Conservation (phyloP, 371 early-diverging fungal species). For the Rhizopus sp. region DNA sequence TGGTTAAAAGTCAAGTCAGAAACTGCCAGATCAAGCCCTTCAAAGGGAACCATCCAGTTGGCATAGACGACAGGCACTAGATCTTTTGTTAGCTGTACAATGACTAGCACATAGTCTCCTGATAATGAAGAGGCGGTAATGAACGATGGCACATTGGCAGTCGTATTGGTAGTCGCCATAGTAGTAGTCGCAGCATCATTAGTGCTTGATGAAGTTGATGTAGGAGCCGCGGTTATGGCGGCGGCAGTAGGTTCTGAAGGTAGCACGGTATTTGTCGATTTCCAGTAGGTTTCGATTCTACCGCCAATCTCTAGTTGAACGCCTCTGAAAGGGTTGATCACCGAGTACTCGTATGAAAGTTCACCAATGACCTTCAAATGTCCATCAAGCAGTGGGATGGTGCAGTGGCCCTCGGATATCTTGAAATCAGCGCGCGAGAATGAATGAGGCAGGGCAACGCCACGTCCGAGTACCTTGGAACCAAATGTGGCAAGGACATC, state of each 20-base stretch:
- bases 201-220: slow-evolving; percentile 13
- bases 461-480: slow-evolving; percentile 89
- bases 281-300: slow-evolving; percentile 96
- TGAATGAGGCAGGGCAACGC: slow-evolving; percentile 74
- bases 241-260: slow-evolving; percentile 27
- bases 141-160: slow-evolving; percentile 68
- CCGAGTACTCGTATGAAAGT: slow-evolving; percentile 76
- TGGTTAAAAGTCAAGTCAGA: slow-evolving; percentile 65
- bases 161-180: slow-evolving; percentile 11
- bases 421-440: slow-evolving; percentile 52
- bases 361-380: slow-evolving; percentile 91
- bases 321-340: slow-evolving; percentile 87
- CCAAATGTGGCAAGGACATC: slow-evolving; percentile 95
- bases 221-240: slow-evolving; percentile 15
- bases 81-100: slow-evolving; percentile 91
- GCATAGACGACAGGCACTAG: slow-evolving; percentile 86
- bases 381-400: slow-evolving; percentile 83
- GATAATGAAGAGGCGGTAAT: slow-evolving; percentile 79
- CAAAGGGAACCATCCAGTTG: slow-evolving; percentile 63
- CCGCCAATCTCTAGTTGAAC: slow-evolving; percentile 90
- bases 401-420: slow-evolving; percentile 43
- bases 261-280: slow-evolving; percentile 75
- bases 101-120: slow-evolving; percentile 80
- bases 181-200: not conserved
- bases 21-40: slow-evolving; percentile 59